Conservation (phyloP, 306 rosid genomes). For the Lathyrus sativus region DNA sequence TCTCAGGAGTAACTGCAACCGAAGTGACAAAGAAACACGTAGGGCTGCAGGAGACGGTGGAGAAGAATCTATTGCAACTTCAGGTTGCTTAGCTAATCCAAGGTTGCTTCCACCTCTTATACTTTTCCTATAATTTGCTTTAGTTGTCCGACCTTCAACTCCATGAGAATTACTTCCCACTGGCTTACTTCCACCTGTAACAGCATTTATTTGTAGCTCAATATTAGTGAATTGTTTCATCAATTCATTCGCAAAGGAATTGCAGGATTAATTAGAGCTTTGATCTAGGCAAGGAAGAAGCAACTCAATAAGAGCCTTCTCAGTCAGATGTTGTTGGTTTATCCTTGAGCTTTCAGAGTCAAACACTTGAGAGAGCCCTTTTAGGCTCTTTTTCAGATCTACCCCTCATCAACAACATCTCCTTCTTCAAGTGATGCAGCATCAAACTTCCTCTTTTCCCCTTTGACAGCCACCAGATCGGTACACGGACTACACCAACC, state of each 20-base stretch:
- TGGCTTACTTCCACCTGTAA: conserved; percentile 71
- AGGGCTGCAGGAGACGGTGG: conserved; percentile 76
- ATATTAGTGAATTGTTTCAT: conserved; percentile 80
- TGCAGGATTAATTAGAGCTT: conserved; percentile 81
- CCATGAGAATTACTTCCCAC: conserved; percentile 72
- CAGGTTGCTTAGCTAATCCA: conserved; percentile 69
- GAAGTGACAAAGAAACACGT: conserved; percentile 78
- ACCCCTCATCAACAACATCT: conserved; percentile 85
- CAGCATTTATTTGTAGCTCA: too few relatives aligned
- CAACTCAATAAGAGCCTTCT: conserved; percentile 80
- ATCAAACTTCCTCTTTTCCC: conserved; percentile 71
- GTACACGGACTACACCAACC: too few relatives aligned
- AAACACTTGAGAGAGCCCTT: conserved; percentile 48
- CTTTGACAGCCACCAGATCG: too few relatives aligned
- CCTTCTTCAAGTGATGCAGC: conserved; percentile 81
- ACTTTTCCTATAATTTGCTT: conserved; percentile 71
- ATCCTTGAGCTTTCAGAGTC: conserved; percentile 56
- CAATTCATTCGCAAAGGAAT: conserved; percentile 78
- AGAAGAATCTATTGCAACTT: conserved; percentile 61
- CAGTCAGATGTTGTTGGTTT: conserved; percentile 68
- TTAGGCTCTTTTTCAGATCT: conserved; percentile 53
- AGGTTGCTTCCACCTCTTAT: conserved; percentile 78
- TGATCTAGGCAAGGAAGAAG: conserved; percentile 93
- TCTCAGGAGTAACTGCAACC: conserved; percentile 79
- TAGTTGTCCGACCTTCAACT: conserved; percentile 71